phyloP scores from a whole-genome alignment of 2,329 filamentous ascomycete genomes.

The Nemania abortiva region DNA sequence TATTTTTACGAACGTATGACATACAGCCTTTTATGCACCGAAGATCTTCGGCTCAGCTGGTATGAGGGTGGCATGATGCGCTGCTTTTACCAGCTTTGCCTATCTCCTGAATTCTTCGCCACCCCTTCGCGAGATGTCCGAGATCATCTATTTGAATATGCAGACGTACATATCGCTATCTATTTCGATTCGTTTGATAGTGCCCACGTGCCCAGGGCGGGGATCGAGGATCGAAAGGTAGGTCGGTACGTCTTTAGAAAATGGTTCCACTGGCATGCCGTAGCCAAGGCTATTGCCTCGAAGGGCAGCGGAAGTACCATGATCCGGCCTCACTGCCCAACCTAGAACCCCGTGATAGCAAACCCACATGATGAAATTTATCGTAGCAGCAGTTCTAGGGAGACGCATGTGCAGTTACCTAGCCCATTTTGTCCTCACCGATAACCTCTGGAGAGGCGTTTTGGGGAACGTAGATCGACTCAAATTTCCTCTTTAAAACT shows the following conservation, averaged over 20 bases:
- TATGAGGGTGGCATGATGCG: not conserved
- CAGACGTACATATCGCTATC: slow-evolving; percentile 1
- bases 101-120: not conserved
- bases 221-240: not conserved
- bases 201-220: not conserved
- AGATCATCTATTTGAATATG: not conserved
- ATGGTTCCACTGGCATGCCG: not conserved
- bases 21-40: not conserved
- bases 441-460: too few species aligned
- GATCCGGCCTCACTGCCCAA: too few species aligned
- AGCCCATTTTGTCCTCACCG: too few species aligned
- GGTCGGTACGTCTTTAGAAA: not conserved
- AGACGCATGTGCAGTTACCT: too few species aligned
- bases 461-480: too few species aligned
- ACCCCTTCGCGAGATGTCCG: not conserved
- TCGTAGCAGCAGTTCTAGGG: too few species aligned
- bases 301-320: not conserved
- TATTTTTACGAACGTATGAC: slow-evolving; percentile 2
- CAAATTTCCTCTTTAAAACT: too few species aligned
- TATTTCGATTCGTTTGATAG: not conserved
- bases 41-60: not conserved
- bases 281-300: not conserved
- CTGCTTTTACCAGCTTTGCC: not conserved
- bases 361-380: too few species aligned
- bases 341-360: too few species aligned